Evolutionary conservation across 495 filamentous ascomycete species (phyloP).

Genomic region (Aspergillus heteromorphus): DNA sequence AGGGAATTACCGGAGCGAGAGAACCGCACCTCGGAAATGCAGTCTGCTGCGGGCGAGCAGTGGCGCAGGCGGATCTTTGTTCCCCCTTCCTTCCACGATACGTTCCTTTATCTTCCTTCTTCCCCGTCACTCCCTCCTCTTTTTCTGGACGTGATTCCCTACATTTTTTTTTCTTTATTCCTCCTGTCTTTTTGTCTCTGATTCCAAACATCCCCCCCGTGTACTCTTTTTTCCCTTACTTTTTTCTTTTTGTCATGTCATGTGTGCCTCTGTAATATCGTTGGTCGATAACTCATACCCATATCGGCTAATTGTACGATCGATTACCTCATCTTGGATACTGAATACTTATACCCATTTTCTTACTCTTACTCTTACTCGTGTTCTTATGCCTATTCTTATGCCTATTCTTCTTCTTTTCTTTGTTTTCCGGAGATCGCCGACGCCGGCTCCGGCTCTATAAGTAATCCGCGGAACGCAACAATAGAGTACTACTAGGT

Average conservation of each 20-base stretch:
- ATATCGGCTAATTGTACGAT: constrained; percentile 2
- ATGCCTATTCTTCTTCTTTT: background rate
- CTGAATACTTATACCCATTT: constrained; percentile 3
- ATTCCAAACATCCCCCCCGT: constrained; percentile 9
- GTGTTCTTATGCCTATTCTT: constrained; percentile 2
- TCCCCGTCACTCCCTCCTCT: constrained; percentile 4
- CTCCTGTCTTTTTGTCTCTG: constrained; percentile 6
- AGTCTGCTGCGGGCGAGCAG: background rate
- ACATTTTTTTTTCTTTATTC: constrained; percentile 4
- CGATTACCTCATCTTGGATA: constrained; percentile 3
- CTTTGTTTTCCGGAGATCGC: no score
- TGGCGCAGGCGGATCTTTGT: constrained; percentile 1
- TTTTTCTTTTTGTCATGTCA: constrained; percentile 7
- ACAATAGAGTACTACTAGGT: no score
- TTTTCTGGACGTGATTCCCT: background rate
- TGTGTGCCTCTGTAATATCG: constrained; percentile 5
- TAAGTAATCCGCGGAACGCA: no score
- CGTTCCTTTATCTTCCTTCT: constrained; percentile 3
- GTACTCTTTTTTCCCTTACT: constrained; percentile 5
- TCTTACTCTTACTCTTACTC: constrained; percentile 3
- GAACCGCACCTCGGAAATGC: no score
- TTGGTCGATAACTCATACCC: constrained; percentile 8
- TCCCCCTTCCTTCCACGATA: no score
- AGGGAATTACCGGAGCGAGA: no score
- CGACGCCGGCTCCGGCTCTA: no score